A percentile compares a stretch with the other conserved stretches of the same genome.
Evolutionary conservation across 2,329 filamentous ascomycete species (phyloP).

Genomic region (Sporothrix sp.): DNA sequence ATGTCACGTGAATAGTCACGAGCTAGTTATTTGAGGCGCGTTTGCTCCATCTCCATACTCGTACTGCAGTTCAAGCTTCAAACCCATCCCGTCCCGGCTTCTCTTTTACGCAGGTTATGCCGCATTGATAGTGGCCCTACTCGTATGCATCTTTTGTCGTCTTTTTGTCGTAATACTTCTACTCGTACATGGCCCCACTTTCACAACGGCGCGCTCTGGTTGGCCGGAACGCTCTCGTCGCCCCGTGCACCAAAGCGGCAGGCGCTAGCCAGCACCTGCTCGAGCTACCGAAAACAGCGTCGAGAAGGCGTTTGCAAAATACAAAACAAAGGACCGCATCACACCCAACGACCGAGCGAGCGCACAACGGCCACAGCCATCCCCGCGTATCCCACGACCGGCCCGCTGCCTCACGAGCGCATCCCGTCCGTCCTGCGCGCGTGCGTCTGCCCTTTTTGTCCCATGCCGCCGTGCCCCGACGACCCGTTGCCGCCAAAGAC

Average conservation of each 20-base stretch:
- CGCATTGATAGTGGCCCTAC: no score
- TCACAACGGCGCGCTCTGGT: slow-evolving; percentile 10
- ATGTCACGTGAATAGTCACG: background rate
- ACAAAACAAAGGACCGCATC: slow-evolving; percentile 11
- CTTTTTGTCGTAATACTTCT: no score
- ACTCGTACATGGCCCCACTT: background rate
- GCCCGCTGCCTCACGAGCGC: background rate
- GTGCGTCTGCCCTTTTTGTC: no score
- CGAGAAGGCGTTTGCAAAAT: slow-evolving; percentile 4
- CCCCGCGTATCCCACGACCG: background rate
- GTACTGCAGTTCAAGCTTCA: no score
- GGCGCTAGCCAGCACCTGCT: background rate
- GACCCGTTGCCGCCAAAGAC: background rate
- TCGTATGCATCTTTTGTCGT: background rate
- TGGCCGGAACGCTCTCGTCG: slow-evolving; percentile 7
- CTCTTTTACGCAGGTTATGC: no score
- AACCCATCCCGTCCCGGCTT: no score
- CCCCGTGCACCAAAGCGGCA: slow-evolving; percentile 2
- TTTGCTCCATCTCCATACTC: no score
- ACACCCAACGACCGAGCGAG: background rate
- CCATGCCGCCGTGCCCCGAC: no score
- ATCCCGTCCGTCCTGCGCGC: no score
- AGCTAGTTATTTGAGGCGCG: background rate
- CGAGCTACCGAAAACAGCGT: slow-evolving; percentile 16
- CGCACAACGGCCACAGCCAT: background rate